Conservation (phyloP, 2,329 filamentous ascomycete species). For the Calonectria hawksworthii region DNA sequence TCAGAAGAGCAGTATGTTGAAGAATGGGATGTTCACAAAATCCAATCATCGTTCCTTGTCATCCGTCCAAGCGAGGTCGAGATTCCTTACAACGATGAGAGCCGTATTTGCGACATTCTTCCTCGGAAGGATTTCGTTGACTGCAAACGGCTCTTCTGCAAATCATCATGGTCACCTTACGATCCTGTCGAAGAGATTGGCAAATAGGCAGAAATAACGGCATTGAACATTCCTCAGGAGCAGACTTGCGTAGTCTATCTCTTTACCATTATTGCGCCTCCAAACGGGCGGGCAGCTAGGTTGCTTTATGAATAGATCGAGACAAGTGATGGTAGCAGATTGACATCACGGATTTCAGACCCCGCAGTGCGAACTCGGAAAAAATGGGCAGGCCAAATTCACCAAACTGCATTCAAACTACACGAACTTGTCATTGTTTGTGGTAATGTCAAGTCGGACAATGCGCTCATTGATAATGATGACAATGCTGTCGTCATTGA, state of each 20-base stretch:
- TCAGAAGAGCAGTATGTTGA: neutral
- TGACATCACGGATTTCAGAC: neutral
- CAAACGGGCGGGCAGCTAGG: neutral
- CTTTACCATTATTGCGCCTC: neutral
- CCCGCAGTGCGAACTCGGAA: neutral
- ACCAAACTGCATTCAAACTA: no score
- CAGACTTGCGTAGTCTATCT: neutral
- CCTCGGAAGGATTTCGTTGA: neutral
- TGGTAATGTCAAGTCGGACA: no score
- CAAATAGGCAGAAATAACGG: neutral
- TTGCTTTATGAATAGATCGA: neutral
- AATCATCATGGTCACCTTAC: neutral
- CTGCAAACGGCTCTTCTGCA: neutral
- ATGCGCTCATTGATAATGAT: no score
- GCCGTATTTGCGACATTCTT: neutral
- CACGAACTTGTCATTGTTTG: no score
- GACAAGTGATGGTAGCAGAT: neutral
- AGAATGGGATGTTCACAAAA: neutral
- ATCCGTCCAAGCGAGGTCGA: neutral
- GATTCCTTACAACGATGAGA: neutral
- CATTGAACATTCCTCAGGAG: neutral
- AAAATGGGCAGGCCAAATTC: no score
- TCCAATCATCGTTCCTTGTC: neutral
- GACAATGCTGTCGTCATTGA: neutral
- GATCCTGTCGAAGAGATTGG: neutral